These are phyloP conservation scores for Acorus calamus DNA, from an alignment of 106 monocot genomes.

Conservation along the genomic window DNA sequence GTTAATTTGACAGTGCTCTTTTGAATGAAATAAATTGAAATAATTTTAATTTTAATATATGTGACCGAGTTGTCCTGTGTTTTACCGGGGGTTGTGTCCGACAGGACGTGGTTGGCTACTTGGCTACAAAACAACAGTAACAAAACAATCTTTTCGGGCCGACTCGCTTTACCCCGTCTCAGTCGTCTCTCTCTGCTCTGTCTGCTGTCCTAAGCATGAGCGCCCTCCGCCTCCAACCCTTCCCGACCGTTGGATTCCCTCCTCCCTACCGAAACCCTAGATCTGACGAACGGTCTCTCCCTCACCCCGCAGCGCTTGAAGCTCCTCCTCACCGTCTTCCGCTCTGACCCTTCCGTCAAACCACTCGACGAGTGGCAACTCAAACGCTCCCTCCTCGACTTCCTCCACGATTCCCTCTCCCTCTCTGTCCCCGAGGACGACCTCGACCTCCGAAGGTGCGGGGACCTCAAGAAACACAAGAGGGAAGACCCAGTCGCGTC, in stretches of 20 bases:
- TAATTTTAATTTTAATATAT: too few relatives aligned
- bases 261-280: slow-evolving; percentile 32
- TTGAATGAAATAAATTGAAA: too few relatives aligned
- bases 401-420: slow-evolving; percentile 56
- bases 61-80: too few relatives aligned
- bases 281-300: slow-evolving; percentile 46
- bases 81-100: too few relatives aligned
- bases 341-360: slow-evolving; percentile 65
- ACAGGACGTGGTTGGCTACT: too few relatives aligned
- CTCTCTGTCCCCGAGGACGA: slow-evolving; percentile 54
- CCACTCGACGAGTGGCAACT: slow-evolving; percentile 94
- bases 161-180: too few relatives aligned
- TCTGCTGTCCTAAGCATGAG: too few relatives aligned
- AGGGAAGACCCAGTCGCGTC: slow-evolving; percentile 71
- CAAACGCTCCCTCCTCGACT: slow-evolving; percentile 56
- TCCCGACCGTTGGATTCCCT: slow-evolving; percentile 14
- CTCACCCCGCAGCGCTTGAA: slow-evolving; percentile 54
- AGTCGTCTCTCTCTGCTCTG: too few relatives aligned
- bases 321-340: slow-evolving; percentile 80
- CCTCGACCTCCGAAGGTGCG: slow-evolving; percentile 40
- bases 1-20: too few relatives aligned
- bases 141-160: too few relatives aligned
- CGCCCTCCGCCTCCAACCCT: slow-evolving; percentile 2
- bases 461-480: slow-evolving; percentile 83
- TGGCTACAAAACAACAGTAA: too few relatives aligned